phyloP scores from a whole-genome alignment of 1,139 yeast genomes.

The Starmera stellimalicola region DNA sequence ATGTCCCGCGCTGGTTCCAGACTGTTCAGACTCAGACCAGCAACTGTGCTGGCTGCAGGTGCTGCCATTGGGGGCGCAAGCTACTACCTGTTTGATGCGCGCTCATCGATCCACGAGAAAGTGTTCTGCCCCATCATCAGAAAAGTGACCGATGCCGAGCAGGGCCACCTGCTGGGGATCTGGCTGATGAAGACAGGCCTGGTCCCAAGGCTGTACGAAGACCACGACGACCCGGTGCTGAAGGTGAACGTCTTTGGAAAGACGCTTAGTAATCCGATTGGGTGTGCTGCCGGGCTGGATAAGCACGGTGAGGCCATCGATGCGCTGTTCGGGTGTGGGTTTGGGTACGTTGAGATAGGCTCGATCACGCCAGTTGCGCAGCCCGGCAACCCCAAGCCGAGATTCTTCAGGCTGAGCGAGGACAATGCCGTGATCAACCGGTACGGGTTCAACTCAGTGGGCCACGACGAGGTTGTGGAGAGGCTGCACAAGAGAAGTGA shows the following conservation, averaged over 20 bases:
- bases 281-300: slow-evolving; percentile 94
- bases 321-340: slow-evolving; percentile 66
- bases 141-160: slow-evolving; percentile 67
- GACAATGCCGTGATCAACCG: slow-evolving; percentile 91
- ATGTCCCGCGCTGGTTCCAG: no score
- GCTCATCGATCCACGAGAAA: slow-evolving; percentile 78
- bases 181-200: slow-evolving; percentile 59
- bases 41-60: slow-evolving; percentile 25
- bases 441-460: slow-evolving; percentile 89
- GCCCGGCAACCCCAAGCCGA: slow-evolving; percentile 87
- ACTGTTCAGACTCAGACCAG: neutral
- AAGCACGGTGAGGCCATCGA: slow-evolving; percentile 94
- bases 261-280: slow-evolving; percentile 64
- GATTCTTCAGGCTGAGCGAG: slow-evolving; percentile 76
- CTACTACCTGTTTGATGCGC: slow-evolving; percentile 59
- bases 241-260: slow-evolving; percentile 59
- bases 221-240: slow-evolving; percentile 43
- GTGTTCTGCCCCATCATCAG: slow-evolving; percentile 70
- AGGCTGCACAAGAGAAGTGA: slow-evolving; percentile 54
- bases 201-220: slow-evolving; percentile 51
- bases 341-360: slow-evolving; percentile 87
- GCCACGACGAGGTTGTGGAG: slow-evolving; percentile 68
- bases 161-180: slow-evolving; percentile 74
- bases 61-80: slow-evolving; percentile 24
- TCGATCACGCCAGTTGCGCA: slow-evolving; percentile 89